Base-by-base conservation (phyloP, 2,329 filamentous ascomycete species). In the Camillea tinctor region DNA sequence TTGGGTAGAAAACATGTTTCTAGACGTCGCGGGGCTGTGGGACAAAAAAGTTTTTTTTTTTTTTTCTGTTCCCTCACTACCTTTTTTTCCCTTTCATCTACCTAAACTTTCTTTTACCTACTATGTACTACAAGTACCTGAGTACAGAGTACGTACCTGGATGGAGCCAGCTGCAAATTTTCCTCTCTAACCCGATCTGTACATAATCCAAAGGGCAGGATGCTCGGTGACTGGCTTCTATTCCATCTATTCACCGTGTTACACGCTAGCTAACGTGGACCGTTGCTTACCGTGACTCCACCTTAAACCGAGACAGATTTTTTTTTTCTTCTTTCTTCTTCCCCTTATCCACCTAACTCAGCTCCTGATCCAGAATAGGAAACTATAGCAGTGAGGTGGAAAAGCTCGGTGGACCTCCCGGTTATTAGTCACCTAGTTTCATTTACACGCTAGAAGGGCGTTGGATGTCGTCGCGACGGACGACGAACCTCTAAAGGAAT, bases 251-350 rank as follows among this genome's bases (percentile, higher is more conserved):
- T 8, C 20, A 53, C 36, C 36, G 36, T 44, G 26, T 30, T 30
- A 30, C 26, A 30, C 3, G 7, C 15, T 44, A 21, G 26, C 49
- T 50, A 21, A 48, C 26, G 26, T 50, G 36, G 57, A 66, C 68
- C 68, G 68, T 58, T 49, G 44, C 40, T 69, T 68, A 56, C 68
- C 68, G 68, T 58, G 55, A 64, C 64, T 67, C 65, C 64, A 67
- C 66, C 30, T 8, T 50, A 54, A 52, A 61, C 58, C 63, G 66
- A 58, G 62, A 55, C 26, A 30, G 2, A 30, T 9, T 30, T 30
- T 30, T 30, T n/a, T 30, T 11, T 30, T 30, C 26, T 30, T 30
- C 26, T 30, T 30, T 30, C 26, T 26, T 30, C 26, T 44, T n/a
- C 6, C 36, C 2, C 3, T 6, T 2, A 44, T 15, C 13, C 11